Conservation (phyloP, 257 asterid genomes). For the Rubia yunnanensis region DNA sequence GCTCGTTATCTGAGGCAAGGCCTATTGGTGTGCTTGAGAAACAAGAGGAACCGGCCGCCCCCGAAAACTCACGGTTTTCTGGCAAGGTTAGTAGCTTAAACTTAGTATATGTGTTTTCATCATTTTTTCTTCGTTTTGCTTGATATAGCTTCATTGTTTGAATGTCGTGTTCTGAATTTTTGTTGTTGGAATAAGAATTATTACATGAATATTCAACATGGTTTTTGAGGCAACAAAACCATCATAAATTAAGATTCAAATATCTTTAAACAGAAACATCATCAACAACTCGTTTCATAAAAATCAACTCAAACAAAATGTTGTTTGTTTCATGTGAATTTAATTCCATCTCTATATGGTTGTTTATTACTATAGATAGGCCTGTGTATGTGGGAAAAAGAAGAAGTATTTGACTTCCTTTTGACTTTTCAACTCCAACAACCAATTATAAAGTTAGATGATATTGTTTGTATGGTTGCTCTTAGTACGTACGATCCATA, state of each 20-base stretch:
- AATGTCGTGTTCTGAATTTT: no score
- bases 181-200: no score
- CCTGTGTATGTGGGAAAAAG: background rate
- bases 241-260: background rate
- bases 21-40: slow-evolving; percentile 20
- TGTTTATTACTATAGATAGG: no score
- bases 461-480: no score
- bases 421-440: background rate
- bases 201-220: background rate
- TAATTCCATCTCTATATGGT: no score
- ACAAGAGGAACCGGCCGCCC: background rate
- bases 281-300: no score
- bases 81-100: slow-evolving; percentile 45
- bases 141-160: background rate
- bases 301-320: no score
- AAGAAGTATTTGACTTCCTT: background rate
- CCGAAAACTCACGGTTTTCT: slow-evolving; percentile 4
- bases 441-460: no score
- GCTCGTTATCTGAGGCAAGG: slow-evolving; percentile 37
- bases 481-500: no score
- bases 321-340: no score
- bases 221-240: background rate
- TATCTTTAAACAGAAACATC: no score
- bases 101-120: background rate
- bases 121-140: no score